A percentile compares a stretch with the other conserved stretches of the same genome.
Evolutionary conservation across 345 rosid genomes (phyloP).

Genomic region (Eucalyptus tenuipes): DNA sequence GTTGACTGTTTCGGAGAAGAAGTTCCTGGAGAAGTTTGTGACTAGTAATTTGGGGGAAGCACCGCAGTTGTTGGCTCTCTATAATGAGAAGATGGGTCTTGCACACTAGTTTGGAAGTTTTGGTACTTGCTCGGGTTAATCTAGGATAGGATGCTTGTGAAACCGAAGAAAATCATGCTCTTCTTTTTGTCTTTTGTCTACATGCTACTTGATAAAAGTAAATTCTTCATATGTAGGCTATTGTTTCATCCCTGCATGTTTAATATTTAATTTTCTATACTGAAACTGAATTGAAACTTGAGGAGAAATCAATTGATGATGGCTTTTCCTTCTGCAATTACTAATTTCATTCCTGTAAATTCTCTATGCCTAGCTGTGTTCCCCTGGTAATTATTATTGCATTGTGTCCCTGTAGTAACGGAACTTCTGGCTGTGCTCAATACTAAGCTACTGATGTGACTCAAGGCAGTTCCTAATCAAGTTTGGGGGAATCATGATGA

Average conservation of each 20-base stretch:
- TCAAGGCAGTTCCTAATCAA: neutral
- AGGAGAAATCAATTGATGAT: neutral
- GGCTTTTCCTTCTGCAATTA: neutral
- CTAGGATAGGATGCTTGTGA: neutral
- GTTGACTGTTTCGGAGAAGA: neutral
- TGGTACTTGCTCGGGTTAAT: neutral
- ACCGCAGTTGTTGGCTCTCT: slow-evolving; percentile 2
- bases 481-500: neutral
- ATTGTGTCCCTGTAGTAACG: neutral
- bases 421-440: neutral
- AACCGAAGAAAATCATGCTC: neutral
- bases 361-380: neutral
- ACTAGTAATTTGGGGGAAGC: neutral
- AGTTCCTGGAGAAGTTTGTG: slow-evolving; percentile 2
- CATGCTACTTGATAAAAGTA: neutral
- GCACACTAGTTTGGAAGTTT: neutral
- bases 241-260: neutral
- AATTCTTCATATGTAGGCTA: neutral
- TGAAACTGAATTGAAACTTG: neutral
- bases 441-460: neutral
- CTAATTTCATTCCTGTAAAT: neutral
- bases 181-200: neutral
- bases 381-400: neutral
- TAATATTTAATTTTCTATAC: neutral
- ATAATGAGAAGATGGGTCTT: slow-evolving; percentile 15